phyloP scores from a whole-genome alignment of 768 basidiomycete species.

The Lactifluus subvellereus region DNA sequence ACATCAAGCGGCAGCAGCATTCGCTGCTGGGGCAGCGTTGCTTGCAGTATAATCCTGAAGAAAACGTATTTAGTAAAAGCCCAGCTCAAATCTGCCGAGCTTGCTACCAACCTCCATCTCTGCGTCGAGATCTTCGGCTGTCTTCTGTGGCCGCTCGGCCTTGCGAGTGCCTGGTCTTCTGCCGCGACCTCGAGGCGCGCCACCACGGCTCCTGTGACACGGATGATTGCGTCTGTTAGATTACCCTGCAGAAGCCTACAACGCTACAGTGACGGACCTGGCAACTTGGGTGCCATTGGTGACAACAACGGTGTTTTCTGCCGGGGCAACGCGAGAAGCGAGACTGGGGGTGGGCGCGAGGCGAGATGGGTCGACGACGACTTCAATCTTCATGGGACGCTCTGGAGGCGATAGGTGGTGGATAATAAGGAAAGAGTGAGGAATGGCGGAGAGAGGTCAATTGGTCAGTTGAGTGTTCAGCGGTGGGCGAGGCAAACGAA shows the following conservation, averaged over 20 bases:
- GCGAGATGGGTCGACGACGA: conserved; percentile 81
- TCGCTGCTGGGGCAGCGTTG: conserved; percentile 40
- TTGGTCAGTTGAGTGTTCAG: conserved; percentile 36
- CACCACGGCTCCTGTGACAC: conserved; percentile 14
- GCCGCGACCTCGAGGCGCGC: conserved; percentile 37
- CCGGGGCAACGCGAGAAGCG: conserved; percentile 80
- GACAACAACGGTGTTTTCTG: conserved; percentile 39
- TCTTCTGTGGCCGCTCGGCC: conserved; percentile 65
- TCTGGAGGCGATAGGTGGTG: conserved; percentile 46
- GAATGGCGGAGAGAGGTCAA: conserved; percentile 31
- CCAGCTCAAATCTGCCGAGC: not conserved
- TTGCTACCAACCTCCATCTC: conserved; percentile 84
- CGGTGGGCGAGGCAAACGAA: conserved; percentile 30
- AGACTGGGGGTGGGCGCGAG: conserved; percentile 58
- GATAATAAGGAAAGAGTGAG: conserved; percentile 27
- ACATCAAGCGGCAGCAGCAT: conserved; percentile 24
- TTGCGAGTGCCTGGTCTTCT: conserved; percentile 42
- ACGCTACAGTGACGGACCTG: conserved; percentile 33
- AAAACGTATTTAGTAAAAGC: conserved; percentile 3
- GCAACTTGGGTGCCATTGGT: conserved; percentile 31
- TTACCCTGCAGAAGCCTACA: conserved; percentile 21
- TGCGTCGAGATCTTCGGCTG: conserved; percentile 87
- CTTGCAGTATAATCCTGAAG: conserved; percentile 62
- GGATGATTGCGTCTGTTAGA: conserved; percentile 1
- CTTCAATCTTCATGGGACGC: conserved; percentile 98